Evolutionary conservation across 495 filamentous ascomycete genomes (phyloP).

Genomic region (Tirmania nivea): DNA sequence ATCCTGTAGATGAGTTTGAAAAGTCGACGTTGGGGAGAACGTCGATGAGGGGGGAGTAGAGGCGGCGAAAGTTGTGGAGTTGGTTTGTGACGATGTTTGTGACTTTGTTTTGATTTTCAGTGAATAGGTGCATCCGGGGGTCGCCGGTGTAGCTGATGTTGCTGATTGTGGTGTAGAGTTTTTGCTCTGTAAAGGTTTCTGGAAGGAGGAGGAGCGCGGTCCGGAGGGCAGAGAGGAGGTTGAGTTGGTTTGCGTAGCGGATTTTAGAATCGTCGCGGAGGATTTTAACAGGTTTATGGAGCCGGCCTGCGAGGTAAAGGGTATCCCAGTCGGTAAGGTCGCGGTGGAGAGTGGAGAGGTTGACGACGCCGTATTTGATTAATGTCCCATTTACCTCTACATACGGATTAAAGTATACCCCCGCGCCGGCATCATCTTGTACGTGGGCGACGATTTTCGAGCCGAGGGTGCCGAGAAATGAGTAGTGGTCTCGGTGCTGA

Average conservation of each 20-base stretch:
- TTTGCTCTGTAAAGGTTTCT: constrained; percentile 58
- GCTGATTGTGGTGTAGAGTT: constrained; percentile 75
- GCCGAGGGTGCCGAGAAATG: constrained; percentile 58
- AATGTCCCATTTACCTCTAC: constrained; percentile 77
- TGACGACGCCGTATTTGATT: constrained; percentile 95
- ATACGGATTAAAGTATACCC: constrained; percentile 94
- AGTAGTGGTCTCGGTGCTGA: constrained; percentile 86
- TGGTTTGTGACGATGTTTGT: constrained; percentile 82
- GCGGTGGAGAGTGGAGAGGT: constrained; percentile 61
- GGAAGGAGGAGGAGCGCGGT: constrained; percentile 75
- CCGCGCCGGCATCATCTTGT: constrained; percentile 75
- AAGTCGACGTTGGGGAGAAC: constrained; percentile 74
- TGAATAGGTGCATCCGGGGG: constrained; percentile 67
- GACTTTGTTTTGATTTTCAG: constrained; percentile 84
- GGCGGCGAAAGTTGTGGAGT: constrained; percentile 67
- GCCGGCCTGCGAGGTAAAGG: constrained; percentile 74
- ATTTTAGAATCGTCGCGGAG: constrained; percentile 80
- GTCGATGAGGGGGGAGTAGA: constrained; percentile 75
- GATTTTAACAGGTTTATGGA: constrained; percentile 97
- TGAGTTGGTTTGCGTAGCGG: constrained; percentile 82
- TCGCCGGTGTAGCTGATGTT: constrained; percentile 87
- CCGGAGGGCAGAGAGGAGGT: constrained; percentile 73
- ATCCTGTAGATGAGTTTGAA: constrained; percentile 4
- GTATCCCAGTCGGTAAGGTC: constrained; percentile 82
- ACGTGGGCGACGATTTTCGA: constrained; percentile 62